Evolutionary conservation across 1,139 yeast species (phyloP).

Genomic region (Yamadazyma diospyri): DNA sequence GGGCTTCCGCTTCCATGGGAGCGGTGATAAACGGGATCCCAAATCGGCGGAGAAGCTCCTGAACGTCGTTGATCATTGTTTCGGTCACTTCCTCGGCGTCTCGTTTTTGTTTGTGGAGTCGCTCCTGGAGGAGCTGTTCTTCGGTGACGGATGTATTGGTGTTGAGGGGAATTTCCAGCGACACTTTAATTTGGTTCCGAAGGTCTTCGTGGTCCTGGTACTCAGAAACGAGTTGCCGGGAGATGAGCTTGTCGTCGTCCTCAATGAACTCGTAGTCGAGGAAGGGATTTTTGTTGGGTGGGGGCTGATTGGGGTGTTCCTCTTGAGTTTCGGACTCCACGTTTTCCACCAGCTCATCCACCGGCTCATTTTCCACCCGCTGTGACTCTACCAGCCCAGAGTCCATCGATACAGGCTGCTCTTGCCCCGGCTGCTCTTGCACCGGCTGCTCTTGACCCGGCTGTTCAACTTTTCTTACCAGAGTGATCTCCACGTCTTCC

Average conservation of each 20-base stretch:
- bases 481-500: slow-evolving; percentile 1
- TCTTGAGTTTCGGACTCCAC: slow-evolving; percentile 7
- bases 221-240: slow-evolving; percentile 62
- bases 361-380: not conserved
- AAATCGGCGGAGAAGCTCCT: slow-evolving; percentile 77
- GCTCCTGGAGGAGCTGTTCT: slow-evolving; percentile 53
- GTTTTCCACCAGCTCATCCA: slow-evolving; percentile 14
- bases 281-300: slow-evolving; percentile 10
- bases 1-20: slow-evolving; percentile 99
- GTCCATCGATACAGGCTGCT: not conserved
- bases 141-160: slow-evolving; percentile 39
- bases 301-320: not conserved
- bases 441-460: not conserved
- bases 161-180: slow-evolving; percentile 16
- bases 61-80: slow-evolving; percentile 85
- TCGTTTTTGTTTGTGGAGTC: slow-evolving; percentile 65
- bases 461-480: not conserved
- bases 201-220: slow-evolving; percentile 69
- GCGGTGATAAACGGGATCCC: slow-evolving; percentile 95
- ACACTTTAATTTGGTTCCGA: slow-evolving; percentile 41
- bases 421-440: not conserved
- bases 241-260: slow-evolving; percentile 68
- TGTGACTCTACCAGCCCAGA: too few species aligned
- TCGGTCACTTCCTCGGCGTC: slow-evolving; percentile 91
- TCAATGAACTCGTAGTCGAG: slow-evolving; percentile 69